Evolutionary conservation across 164 flowering plant species (phyloP).

Genomic region (Vitis labrusca): DNA sequence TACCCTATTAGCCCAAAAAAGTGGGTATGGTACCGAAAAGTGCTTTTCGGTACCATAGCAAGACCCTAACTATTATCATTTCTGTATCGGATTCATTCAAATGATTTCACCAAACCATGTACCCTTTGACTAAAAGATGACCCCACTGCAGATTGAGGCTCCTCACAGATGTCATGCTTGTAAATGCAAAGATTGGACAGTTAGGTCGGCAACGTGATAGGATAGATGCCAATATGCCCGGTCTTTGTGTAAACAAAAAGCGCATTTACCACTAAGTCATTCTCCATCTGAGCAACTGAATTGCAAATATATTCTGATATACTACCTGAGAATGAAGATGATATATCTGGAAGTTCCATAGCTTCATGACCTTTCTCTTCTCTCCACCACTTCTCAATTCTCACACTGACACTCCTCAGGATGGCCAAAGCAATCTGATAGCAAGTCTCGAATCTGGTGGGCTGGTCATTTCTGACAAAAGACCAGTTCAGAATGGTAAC

Average conservation of each 20-base stretch:
- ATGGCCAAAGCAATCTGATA: no score
- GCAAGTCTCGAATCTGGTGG: no score
- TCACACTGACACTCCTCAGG: no score
- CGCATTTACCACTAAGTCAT: constrained; percentile 85
- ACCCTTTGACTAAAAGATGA: not conserved
- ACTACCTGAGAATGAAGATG: constrained; percentile 62
- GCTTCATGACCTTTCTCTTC: constrained; percentile 81
- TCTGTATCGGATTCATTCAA: no score
- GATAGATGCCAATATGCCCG: constrained; percentile 96
- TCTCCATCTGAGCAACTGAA: constrained; percentile 96
- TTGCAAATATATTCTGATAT: constrained; percentile 94
- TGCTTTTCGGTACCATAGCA: no score
- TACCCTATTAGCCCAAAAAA: no score
- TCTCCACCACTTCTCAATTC: no score
- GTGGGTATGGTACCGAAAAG: no score
- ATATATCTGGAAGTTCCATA: constrained; percentile 61
- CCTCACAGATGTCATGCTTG: constrained; percentile 66
- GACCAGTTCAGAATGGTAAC: no score
- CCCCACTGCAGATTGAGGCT: constrained; percentile 94
- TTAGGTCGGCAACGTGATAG: constrained; percentile 94
- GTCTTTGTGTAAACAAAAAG: constrained; percentile 82
- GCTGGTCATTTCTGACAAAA: no score
- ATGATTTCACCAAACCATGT: no score
- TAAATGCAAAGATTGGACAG: constrained; percentile 97
- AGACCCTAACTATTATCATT: no score